Percentiles rank a stretch among this genome's conserved stretches.
phyloP scores from a whole-genome alignment of 768 basidiomycete genomes.

The Kwoniella newhampshirensis region DNA sequence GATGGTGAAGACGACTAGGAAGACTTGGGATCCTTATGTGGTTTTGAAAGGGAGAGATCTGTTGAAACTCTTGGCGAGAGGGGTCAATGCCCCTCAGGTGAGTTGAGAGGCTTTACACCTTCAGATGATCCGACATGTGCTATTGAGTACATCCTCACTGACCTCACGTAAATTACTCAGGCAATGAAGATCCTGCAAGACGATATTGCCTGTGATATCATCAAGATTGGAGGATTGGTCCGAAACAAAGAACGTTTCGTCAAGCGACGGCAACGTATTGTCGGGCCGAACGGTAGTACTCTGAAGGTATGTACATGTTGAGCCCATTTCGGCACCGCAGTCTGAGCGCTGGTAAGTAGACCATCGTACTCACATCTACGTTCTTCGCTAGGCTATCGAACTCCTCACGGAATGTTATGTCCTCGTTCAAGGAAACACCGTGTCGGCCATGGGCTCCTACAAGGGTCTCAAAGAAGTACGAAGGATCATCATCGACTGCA shows the following conservation, averaged over 20 bases:
- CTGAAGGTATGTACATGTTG: constrained; percentile 86
- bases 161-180: constrained; percentile 3
- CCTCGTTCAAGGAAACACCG: constrained; percentile 95
- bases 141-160: not conserved
- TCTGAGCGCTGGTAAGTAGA: too few relatives aligned
- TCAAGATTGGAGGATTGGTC: constrained; percentile 92
- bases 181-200: constrained; percentile 90
- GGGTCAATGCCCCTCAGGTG: constrained; percentile 65
- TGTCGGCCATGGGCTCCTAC: constrained; percentile 95
- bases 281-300: constrained; percentile 95
- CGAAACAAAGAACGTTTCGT: constrained; percentile 96
- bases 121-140: not conserved
- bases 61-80: constrained; percentile 90
- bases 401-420: constrained; percentile 95
- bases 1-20: constrained; percentile 94
- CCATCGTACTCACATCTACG: too few relatives aligned
- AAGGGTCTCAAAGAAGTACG: constrained; percentile 95
- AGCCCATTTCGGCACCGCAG: too few relatives aligned
- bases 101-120: not conserved
- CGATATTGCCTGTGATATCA: constrained; percentile 87
- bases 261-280: constrained; percentile 90
- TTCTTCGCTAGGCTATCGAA: constrained; percentile 78
- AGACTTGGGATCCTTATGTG: constrained; percentile 95
- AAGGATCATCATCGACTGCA: constrained; percentile 94
- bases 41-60: constrained; percentile 94